phyloP scores from a whole-genome alignment of 306 rosid genomes.

The Ormosia emarginata region DNA sequence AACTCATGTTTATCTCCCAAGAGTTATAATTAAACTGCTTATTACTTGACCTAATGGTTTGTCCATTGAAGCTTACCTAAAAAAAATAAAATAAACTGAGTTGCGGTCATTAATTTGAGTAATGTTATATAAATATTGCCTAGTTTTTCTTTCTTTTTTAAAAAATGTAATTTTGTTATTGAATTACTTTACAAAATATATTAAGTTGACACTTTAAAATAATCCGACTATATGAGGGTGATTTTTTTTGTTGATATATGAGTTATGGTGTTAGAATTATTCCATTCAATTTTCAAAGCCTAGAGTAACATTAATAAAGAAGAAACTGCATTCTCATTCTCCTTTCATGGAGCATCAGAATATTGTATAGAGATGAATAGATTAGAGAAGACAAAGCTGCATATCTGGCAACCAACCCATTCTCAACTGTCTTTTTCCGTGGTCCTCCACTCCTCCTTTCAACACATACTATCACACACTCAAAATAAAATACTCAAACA shows the following conservation, averaged over 20 bases:
- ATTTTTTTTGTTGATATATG: not conserved
- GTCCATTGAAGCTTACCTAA: not conserved
- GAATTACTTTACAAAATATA: not conserved
- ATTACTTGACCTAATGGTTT: not conserved
- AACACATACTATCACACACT: not conserved
- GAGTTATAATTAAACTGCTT: too few relatives aligned
- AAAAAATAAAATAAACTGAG: too few relatives aligned
- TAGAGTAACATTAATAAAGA: not conserved
- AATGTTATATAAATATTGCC: too few relatives aligned
- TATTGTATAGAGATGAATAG: not conserved
- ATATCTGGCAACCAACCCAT: constrained; percentile 14
- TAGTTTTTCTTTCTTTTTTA: not conserved
- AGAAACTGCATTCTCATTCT: not conserved
- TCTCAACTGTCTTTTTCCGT: not conserved
- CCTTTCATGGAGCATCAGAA: not conserved
- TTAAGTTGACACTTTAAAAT: not conserved
- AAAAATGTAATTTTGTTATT: not conserved
- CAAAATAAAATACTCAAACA: not conserved
- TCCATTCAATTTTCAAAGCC: not conserved
- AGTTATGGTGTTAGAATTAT: not conserved
- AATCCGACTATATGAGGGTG: not conserved
- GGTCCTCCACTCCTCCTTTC: not conserved
- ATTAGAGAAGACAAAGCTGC: not conserved
- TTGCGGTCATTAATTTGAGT: not conserved
- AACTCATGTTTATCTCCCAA: too few relatives aligned